phyloP scores from a whole-genome alignment of 73 alveolate genomes.

The Tetrahymena thermophila region DNA sequence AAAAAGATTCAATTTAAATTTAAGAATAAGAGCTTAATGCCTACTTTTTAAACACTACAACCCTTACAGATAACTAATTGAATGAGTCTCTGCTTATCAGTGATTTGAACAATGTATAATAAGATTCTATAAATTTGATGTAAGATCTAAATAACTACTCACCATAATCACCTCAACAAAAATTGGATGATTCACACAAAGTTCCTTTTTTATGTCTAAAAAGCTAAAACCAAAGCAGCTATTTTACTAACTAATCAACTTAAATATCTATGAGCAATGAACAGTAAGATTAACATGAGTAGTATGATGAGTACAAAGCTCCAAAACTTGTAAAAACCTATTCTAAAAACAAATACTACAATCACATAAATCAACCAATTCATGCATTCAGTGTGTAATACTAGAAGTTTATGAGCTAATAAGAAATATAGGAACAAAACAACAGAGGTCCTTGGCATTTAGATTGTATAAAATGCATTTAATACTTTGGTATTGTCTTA shows the following conservation, averaged over 20 bases:
- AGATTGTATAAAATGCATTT: background rate
- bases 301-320: background rate
- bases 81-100: background rate
- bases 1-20: background rate
- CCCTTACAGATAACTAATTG: background rate
- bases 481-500: background rate
- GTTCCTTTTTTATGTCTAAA: background rate
- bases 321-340: background rate
- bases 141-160: background rate
- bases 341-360: background rate
- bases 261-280: background rate
- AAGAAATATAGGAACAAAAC: background rate
- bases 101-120: background rate
- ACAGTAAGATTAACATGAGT: background rate
- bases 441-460: background rate
- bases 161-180: background rate
- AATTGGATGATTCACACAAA: background rate
- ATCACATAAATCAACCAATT: background rate
- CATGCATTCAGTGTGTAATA: background rate
- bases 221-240: background rate
- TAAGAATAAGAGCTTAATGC: background rate
- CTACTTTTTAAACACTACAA: background rate
- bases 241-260: background rate
- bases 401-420: background rate
- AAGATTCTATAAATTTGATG: background rate